Evolutionary conservation across 768 basidiomycete genomes (phyloP), one percentile per base, ranked within the genome.

Genomic region (Agaricus sinodeliciosus): DNA sequence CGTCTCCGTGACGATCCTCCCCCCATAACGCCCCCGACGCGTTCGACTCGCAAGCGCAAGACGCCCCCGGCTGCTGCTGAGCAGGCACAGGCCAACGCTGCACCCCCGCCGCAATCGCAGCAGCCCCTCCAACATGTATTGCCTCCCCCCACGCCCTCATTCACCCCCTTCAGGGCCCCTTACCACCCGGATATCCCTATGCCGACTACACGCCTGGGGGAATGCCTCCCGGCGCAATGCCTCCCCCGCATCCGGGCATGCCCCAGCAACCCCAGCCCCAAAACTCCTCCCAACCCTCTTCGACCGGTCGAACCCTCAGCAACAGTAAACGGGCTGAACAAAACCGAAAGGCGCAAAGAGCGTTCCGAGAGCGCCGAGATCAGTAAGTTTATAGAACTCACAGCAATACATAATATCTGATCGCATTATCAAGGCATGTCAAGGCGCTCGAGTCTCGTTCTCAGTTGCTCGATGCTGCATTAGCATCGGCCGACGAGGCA

Each of bases 261-360:
- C 61, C 62, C 0, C 61, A 58, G 25, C 64, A 61, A 1, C 65
- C 67, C 49, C 56, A 61, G 31, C 57, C 67, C 11, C 68, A 66
- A 49, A 63, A 66, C 8, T 63, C 64, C 6, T 63, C 67, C 6
- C 59, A 62, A 52, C 40, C 28, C 37, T 43, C 15, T 54, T 59
- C 45, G 41, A 66, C 69, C 16, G 76, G 77, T 22, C 74, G 90
- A 43, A 69, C 81, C 9, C 73, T 93, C 46, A 89, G 85, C 67
- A 81, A 77, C 62, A 87, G 84, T 64, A 94, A 93, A 64, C 81
- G 93, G 9, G 93, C 93, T 40, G 93, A 94, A 62, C 93, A 96
- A 72, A 96, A 96, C 67, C 78, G 93, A 60, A 94, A 93, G 67
- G 93, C 93, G 0, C 93, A 96, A 69, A 78, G 92, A 39, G 92